Evolutionary conservation across 2,329 filamentous ascomycete species (phyloP).

Genomic region (Corinectria fuckeliana): DNA sequence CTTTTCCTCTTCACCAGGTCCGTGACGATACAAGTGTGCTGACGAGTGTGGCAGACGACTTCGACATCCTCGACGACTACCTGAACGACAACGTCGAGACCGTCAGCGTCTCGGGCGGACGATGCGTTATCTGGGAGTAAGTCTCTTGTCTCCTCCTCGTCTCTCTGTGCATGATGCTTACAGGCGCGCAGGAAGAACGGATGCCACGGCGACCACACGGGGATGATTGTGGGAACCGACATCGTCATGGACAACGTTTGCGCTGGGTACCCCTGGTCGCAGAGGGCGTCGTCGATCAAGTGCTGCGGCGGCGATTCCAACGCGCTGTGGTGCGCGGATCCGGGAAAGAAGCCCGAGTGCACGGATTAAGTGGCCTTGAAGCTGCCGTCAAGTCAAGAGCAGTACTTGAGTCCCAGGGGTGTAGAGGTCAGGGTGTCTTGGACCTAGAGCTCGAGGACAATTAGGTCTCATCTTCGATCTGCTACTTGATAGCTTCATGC

Average conservation of each 20-base stretch:
- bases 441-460: not conserved
- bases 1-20: no score
- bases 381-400: not conserved
- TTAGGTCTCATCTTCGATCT: not conserved
- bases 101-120: constrained; percentile 10
- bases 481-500: no score
- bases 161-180: not conserved
- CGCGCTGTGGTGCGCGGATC: constrained; percentile 20
- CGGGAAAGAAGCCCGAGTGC: constrained; percentile 8
- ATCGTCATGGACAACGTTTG: constrained; percentile 14
- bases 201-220: constrained; percentile 23
- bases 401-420: not conserved
- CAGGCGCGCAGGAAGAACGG: constrained; percentile 7
- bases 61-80: constrained; percentile 12
- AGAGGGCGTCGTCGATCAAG: constrained; percentile 17
- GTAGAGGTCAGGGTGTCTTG: not conserved
- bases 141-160: not conserved
- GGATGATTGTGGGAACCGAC: constrained; percentile 15
- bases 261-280: constrained; percentile 14
- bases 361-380: not conserved
- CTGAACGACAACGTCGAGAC: constrained; percentile 21
- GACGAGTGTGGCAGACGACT: constrained; percentile 13
- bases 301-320: constrained; percentile 22
- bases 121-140: constrained; percentile 28
- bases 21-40: not conserved